Base-by-base conservation (phyloP, 495 filamentous ascomycete species). In the Bombardia bombarda region DNA sequence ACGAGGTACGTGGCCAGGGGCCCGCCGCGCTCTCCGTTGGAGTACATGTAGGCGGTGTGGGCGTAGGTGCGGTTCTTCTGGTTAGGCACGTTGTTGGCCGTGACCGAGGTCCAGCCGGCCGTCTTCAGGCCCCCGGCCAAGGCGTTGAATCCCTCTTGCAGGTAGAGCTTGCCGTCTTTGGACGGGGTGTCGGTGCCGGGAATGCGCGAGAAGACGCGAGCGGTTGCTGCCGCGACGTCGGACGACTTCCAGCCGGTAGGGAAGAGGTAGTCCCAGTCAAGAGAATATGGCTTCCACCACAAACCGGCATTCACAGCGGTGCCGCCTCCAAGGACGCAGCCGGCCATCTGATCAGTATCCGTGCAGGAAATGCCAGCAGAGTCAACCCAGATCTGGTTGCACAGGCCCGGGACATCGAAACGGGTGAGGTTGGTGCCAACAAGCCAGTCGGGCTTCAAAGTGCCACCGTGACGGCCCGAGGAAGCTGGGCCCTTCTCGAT, bases 381-480 rank as follows among this genome's bases (percentile, higher is more conserved):
- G 52, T 78, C 73, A 30, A 66, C 67, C 75, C 75, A 86, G 47
- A 83, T 82, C 57, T 80, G 73, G 55, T 79, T 84, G 62, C 78
- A 84, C 39, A 88, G 73, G 43, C 85, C 85, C 4, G 85, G 85
- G n/a, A 89, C 75, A 55, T 90, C 85, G 51, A 87, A 86, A 23
- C 82, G 73, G 30, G 84, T 87, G 35, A 90, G 66, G 37, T 75
- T 74, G 30, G 79, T 79, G 30, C 79, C 79, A 31, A 70, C 61
- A 16, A 86, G 70, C 74, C 84, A 83, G 22, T 73, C 69, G 22
- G 82, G 80, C 47, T 69, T 73, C 47, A 71, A 49, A 7, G 52
- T 72, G 37, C 80, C 80, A 35, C 78, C 78, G 56, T 67, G 75
- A 46, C 71, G 66, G 37, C 70, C 77, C 13, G 77, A 76, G 26